Percentiles rank a stretch among this genome's conserved stretches.
Conservation (phyloP, 352 stramenopile genomes). For the Pythium folliculosum region DNA sequence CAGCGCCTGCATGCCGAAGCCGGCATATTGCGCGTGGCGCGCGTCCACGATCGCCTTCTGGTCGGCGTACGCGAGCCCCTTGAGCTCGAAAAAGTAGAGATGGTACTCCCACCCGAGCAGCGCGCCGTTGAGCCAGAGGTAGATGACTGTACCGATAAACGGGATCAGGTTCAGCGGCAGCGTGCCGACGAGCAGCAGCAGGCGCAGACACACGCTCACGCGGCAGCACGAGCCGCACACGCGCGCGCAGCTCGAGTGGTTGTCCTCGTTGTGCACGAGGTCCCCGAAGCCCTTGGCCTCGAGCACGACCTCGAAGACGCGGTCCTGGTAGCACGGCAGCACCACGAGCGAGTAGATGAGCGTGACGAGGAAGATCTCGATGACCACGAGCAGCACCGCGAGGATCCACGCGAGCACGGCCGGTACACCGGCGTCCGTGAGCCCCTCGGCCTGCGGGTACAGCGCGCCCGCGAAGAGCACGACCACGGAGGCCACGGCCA, state of each 20-base stretch:
- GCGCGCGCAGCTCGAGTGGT: slow-evolving; percentile 46
- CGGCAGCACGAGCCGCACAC: slow-evolving; percentile 55
- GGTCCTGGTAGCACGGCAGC: slow-evolving; percentile 60
- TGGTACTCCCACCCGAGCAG: slow-evolving; percentile 75
- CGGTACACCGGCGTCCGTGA: slow-evolving; percentile 42
- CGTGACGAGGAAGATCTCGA: slow-evolving; percentile 75
- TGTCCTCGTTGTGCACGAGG: slow-evolving; percentile 48
- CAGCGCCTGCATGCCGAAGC: slow-evolving; percentile 72
- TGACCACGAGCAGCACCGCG: slow-evolving; percentile 54
- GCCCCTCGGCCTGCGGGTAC: slow-evolving; percentile 44
- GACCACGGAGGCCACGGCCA: slow-evolving; percentile 47
- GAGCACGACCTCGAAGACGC: slow-evolving; percentile 68
- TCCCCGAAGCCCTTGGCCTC: slow-evolving; percentile 44
- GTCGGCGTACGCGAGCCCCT: slow-evolving; percentile 53
- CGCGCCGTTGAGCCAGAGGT: slow-evolving; percentile 70
- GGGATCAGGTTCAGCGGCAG: slow-evolving; percentile 73
- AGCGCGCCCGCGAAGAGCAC: slow-evolving; percentile 48
- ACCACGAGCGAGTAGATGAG: slow-evolving; percentile 66
- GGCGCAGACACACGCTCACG: slow-evolving; percentile 49
- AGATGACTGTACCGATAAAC: slow-evolving; percentile 59
- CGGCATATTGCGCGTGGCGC: slow-evolving; percentile 57
- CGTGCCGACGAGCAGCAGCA: slow-evolving; percentile 58
- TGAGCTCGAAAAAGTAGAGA: slow-evolving; percentile 79
- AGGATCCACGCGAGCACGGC: slow-evolving; percentile 58
- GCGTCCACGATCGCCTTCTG: slow-evolving; percentile 53